These are phyloP conservation scores for Ambrosia trifida DNA, from an alignment of 129 eudicot genomes.

Conservation along the genomic window DNA sequence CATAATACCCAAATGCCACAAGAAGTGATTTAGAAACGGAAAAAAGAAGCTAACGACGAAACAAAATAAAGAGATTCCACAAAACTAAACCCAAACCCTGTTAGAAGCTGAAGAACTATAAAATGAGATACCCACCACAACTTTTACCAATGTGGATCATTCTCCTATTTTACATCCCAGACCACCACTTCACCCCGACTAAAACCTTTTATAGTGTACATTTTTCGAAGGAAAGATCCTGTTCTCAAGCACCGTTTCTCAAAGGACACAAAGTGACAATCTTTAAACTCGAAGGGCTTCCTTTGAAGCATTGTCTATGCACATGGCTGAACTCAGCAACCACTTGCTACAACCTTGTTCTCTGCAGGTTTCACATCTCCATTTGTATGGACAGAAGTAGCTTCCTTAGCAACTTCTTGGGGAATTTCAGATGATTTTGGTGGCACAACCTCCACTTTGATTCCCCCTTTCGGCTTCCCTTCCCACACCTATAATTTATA, in stretches of 20 bases:
- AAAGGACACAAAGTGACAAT: background rate
- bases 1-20: conserved; percentile 8
- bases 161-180: conserved; percentile 13
- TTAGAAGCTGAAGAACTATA: conserved; percentile 28
- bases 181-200: conserved; percentile 15
- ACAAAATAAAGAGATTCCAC: conserved; percentile 10
- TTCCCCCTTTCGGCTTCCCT: conserved; percentile 45
- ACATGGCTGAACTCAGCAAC: conserved; percentile 35
- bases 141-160: conserved; percentile 21
- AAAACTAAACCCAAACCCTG: conserved; percentile 33
- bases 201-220: conserved; percentile 20
- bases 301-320: background rate
- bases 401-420: conserved; percentile 35
- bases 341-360: conserved; percentile 35
- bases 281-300: background rate
- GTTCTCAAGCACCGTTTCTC: conserved; percentile 13
- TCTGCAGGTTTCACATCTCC: conserved; percentile 40
- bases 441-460: conserved; percentile 35
- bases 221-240: conserved; percentile 20
- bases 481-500: conserved; percentile 47
- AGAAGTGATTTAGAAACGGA: background rate
- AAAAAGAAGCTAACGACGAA: background rate
- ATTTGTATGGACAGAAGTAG: conserved; percentile 27
- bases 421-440: conserved; percentile 35
- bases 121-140: background rate